Percentiles rank a stretch among this genome's conserved stretches.
These are phyloP conservation scores for Annona cherimola DNA, from an alignment of 164 flowering plant species.

Conservation along the genomic window DNA sequence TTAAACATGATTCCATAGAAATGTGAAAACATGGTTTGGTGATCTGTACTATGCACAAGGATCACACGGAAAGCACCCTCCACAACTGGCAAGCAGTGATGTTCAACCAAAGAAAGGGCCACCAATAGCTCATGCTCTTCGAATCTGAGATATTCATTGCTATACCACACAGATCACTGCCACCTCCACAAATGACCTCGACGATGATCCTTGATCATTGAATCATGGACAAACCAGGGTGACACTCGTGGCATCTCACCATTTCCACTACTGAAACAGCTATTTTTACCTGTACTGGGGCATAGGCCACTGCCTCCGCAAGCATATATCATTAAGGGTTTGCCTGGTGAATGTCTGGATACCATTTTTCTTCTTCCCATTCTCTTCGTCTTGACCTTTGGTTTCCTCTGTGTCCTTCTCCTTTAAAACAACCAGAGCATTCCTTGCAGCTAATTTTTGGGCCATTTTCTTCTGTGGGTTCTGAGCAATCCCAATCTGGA, in stretches of 20 bases:
- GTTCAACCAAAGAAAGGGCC: background rate
- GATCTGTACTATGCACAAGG: background rate
- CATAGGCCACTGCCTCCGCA: slow-evolving; percentile 98
- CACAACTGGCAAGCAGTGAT: background rate
- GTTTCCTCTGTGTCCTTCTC: slow-evolving; percentile 64
- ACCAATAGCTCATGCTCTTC: background rate
- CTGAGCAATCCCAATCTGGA: slow-evolving; percentile 87
- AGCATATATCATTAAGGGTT: slow-evolving; percentile 88
- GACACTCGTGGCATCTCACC: background rate
- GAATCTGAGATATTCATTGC: background rate
- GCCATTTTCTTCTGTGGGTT: slow-evolving; percentile 99
- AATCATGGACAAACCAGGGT: background rate
- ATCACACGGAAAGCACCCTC: background rate
- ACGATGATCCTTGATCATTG: background rate
- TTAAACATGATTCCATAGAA: background rate
- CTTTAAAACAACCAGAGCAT: slow-evolving; percentile 82
- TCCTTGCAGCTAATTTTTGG: slow-evolving; percentile 95
- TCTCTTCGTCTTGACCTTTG: slow-evolving; percentile 42
- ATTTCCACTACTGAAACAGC: background rate
- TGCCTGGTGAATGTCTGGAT: slow-evolving; percentile 81
- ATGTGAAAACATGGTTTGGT: background rate
- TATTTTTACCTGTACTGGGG: slow-evolving; percentile 70
- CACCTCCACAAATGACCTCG: no score
- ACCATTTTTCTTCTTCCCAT: slow-evolving; percentile 68
- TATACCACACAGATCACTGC: background rate